Conservation (phyloP, 306 rosid genomes). For the Sindora glabra region DNA sequence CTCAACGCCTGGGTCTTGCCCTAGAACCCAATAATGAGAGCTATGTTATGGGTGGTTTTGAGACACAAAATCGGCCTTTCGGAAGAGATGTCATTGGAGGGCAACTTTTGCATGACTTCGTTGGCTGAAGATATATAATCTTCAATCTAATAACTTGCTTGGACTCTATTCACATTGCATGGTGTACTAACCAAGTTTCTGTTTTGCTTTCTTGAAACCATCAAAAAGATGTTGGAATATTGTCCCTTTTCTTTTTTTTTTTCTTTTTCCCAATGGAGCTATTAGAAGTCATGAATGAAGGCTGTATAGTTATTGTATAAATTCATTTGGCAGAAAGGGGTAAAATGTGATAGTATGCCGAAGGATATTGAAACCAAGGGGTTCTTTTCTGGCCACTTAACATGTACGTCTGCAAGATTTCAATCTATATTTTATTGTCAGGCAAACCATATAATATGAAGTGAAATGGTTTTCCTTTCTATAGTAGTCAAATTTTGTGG, state of each 20-base stretch:
- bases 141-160: slow-evolving; percentile 1
- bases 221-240: slow-evolving; percentile 5
- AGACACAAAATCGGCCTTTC: slow-evolving; percentile 65
- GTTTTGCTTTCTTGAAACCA: slow-evolving; percentile 11
- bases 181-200: slow-evolving; percentile 24
- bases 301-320: slow-evolving; percentile 29
- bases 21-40: slow-evolving; percentile 44
- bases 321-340: slow-evolving; percentile 7
- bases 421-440: neutral
- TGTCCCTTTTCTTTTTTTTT: neutral
- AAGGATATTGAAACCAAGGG: no score
- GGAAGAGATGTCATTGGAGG: slow-evolving; percentile 64
- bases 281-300: slow-evolving; percentile 17
- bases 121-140: slow-evolving; percentile 30
- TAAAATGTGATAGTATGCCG: neutral
- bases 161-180: slow-evolving; percentile 17
- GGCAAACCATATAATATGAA: neutral
- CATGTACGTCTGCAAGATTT: no score
- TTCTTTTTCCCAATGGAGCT: no score
- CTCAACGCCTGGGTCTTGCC: slow-evolving; percentile 54
- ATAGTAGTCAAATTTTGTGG: neutral
- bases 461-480: neutral
- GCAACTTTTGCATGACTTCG: slow-evolving; percentile 76
- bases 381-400: no score
- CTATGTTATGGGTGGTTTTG: slow-evolving; percentile 55